Evolutionary conservation across 768 basidiomycete species (phyloP).

Genomic region (Tremella yokohamensis): DNA sequence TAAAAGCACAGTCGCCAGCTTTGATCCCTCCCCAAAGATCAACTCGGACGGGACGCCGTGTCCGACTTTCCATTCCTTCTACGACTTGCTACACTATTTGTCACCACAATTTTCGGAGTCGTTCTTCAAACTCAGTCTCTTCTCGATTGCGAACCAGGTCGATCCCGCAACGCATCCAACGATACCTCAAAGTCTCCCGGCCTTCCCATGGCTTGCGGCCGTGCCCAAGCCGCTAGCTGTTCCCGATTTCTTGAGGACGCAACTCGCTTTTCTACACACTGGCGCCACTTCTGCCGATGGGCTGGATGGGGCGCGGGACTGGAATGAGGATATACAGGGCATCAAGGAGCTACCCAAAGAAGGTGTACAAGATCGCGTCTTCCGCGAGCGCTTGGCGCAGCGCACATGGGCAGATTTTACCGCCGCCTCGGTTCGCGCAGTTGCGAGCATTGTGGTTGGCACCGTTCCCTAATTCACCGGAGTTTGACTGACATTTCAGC

Average conservation of each 20-base stretch:
- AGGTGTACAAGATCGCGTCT: slow-evolving; percentile 50
- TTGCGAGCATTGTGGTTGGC: slow-evolving; percentile 48
- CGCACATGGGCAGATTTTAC: slow-evolving; percentile 53
- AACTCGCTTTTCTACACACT: slow-evolving; percentile 54
- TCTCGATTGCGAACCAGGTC: slow-evolving; percentile 34
- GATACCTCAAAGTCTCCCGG: slow-evolving; percentile 52
- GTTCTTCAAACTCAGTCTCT: slow-evolving; percentile 32
- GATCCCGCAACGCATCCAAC: slow-evolving; percentile 50
- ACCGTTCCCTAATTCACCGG: neutral
- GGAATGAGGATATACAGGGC: slow-evolving; percentile 55
- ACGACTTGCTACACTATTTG: slow-evolving; percentile 52
- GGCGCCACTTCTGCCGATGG: slow-evolving; percentile 51
- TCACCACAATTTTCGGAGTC: slow-evolving; percentile 51
- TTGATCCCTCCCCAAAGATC: slow-evolving; percentile 52
- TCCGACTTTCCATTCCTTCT: slow-evolving; percentile 48
- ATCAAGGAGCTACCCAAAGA: slow-evolving; percentile 51
- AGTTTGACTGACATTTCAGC: slow-evolving; percentile 19
- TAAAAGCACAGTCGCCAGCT: slow-evolving; percentile 48
- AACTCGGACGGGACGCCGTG: slow-evolving; percentile 24
- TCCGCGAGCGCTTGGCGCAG: slow-evolving; percentile 52
- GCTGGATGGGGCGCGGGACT: slow-evolving; percentile 53
- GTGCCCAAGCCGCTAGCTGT: slow-evolving; percentile 36
- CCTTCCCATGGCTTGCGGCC: slow-evolving; percentile 52
- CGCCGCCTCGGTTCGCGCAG: slow-evolving; percentile 51
- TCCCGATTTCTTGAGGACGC: slow-evolving; percentile 52